phyloP scores from a whole-genome alignment of 2,329 filamentous ascomycete species.

The Claviceps quebecensis region DNA sequence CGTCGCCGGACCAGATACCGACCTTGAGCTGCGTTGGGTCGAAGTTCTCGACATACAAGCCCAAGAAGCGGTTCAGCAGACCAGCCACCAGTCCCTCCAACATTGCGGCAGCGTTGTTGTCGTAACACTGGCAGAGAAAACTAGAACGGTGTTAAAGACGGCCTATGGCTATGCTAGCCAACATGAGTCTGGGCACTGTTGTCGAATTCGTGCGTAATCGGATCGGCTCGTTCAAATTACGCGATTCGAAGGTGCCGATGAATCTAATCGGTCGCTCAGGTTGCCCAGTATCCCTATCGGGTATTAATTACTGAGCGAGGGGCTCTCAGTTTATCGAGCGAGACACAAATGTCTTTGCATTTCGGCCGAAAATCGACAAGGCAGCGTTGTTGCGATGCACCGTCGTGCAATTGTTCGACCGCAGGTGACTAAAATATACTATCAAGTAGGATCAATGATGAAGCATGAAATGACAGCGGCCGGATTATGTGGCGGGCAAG shows the following conservation, averaged over 20 bases:
- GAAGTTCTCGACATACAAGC: conserved; percentile 99
- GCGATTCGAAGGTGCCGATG: not conserved
- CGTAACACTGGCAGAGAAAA: conserved; percentile 58
- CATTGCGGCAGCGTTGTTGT: conserved; percentile 53
- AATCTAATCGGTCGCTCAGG: not conserved
- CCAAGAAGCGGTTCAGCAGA: conserved; percentile 96
- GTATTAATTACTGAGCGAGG: not conserved
- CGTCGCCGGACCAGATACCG: conserved; percentile 97
- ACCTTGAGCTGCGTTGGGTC: conserved; percentile 96
- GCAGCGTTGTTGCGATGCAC: not conserved
- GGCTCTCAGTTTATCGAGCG: not conserved
- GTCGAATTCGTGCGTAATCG: not conserved
- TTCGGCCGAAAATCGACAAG: not conserved
- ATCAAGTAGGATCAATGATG: not conserved
- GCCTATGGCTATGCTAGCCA: conserved; percentile 6
- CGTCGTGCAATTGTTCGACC: not conserved
- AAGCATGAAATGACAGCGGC: not conserved
- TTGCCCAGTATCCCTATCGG: not conserved
- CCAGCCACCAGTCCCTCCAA: conserved; percentile 94
- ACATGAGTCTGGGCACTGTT: conserved; percentile 8
- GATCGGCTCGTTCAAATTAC: not conserved
- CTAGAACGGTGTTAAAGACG: conserved; percentile 6
- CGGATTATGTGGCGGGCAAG: not conserved
- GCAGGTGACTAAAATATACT: not conserved
- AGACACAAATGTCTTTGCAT: not conserved